phyloP scores from a whole-genome alignment of 768 basidiomycete species.

The Pleurotus pulmonarius region DNA sequence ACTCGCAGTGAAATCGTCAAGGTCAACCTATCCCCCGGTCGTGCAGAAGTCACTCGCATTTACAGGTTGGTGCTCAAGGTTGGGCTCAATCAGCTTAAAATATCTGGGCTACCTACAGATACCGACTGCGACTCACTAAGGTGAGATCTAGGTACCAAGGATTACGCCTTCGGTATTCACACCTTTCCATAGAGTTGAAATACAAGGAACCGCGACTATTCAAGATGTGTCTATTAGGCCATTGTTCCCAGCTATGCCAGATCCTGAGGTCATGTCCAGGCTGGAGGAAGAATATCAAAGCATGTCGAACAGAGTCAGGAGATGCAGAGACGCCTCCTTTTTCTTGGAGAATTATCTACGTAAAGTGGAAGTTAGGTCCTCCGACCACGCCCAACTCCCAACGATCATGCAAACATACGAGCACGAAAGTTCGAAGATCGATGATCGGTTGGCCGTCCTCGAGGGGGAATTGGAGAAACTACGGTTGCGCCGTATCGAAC shows the following conservation, averaged over 20 bases:
- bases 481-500: not conserved
- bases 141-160: not conserved
- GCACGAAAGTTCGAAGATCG: conserved; percentile 20
- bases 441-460: conserved; percentile 6
- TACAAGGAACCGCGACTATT: conserved; percentile 11
- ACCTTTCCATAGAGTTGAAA: conserved; percentile 11
- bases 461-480: conserved; percentile 4
- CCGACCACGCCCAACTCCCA: conserved; percentile 23
- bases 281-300: not conserved
- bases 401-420: conserved; percentile 29
- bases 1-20: conserved; percentile 8
- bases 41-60: conserved; percentile 12
- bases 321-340: conserved; percentile 14
- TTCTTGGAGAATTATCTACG: conserved; percentile 32
- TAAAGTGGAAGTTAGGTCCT: conserved; percentile 17
- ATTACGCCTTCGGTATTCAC: not conserved
- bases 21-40: conserved; percentile 9
- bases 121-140: conserved; percentile 10
- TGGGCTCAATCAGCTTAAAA: conserved; percentile 11
- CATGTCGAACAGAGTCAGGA: not conserved
- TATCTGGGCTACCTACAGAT: conserved; percentile 10
- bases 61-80: conserved; percentile 8
- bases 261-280: not conserved
- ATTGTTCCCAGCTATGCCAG: not conserved
- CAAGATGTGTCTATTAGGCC: conserved; percentile 12